phyloP scores from a whole-genome alignment of 768 basidiomycete genomes.

The Naganishia antarctica region DNA sequence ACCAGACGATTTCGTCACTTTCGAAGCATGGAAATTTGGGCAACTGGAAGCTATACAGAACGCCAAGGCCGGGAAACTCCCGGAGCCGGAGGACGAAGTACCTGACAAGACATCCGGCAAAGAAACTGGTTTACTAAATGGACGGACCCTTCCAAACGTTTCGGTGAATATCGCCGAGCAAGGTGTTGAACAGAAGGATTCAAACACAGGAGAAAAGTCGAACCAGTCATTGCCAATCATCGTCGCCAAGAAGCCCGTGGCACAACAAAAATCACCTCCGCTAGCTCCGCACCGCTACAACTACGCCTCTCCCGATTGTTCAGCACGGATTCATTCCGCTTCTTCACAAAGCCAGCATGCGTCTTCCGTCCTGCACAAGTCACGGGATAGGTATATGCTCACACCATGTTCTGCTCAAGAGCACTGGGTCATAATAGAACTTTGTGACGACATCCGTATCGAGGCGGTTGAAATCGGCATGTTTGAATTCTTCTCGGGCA shows the following conservation, averaged over 20 bases:
- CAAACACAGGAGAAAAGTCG: too few species aligned
- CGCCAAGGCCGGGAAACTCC: background rate
- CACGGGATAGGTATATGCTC: slow-evolving; percentile 94
- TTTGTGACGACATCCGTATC: slow-evolving; percentile 95
- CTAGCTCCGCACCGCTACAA: slow-evolving; percentile 66
- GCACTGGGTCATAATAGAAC: slow-evolving; percentile 83
- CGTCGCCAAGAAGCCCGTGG: slow-evolving; percentile 9
- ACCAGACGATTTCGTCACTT: slow-evolving; percentile 12
- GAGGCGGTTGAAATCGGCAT: slow-evolving; percentile 95
- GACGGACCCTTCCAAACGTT: background rate
- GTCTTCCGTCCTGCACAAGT: slow-evolving; percentile 75
- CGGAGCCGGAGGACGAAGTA: background rate
- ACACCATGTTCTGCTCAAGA: slow-evolving; percentile 68
- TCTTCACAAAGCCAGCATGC: slow-evolving; percentile 77
- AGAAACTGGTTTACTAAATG: background rate
- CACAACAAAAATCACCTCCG: slow-evolving; percentile 20
- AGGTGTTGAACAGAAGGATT: too few species aligned
- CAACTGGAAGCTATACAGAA: slow-evolving; percentile 11
- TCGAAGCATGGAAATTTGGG: slow-evolving; percentile 21
- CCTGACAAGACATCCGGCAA: background rate
- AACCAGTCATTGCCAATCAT: too few species aligned
- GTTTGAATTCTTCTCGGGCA: slow-evolving; percentile 95
- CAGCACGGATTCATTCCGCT: slow-evolving; percentile 79
- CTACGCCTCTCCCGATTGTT: slow-evolving; percentile 88
- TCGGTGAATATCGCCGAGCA: too few species aligned